A percentile compares a stretch with the other conserved stretches of the same genome.
Evolutionary conservation across 1,284 basidiomycete species (phyloP).

Genomic region (Trametes versicolor): DNA sequence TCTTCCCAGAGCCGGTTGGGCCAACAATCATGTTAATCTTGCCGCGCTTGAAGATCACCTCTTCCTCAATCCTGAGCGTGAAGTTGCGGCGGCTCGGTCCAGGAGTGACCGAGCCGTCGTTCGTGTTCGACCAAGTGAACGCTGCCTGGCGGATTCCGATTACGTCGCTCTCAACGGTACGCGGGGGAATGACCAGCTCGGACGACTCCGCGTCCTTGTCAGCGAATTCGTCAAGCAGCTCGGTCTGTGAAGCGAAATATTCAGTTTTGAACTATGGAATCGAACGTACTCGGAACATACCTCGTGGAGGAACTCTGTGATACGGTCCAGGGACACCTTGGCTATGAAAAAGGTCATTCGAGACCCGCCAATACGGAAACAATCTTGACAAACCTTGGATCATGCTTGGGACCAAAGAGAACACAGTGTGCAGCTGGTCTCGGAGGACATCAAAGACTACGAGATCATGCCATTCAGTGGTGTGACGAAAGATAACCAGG

Average conservation of each 20-base stretch:
- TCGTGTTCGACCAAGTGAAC: constrained; percentile 52
- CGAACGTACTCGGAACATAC: constrained; percentile 37
- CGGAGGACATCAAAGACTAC: constrained; percentile 34
- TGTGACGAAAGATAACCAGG: neutral
- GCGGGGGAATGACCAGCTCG: constrained; percentile 34
- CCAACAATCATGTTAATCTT: constrained; percentile 72
- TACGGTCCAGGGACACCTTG: constrained; percentile 61
- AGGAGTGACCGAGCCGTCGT: constrained; percentile 46
- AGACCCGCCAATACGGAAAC: neutral
- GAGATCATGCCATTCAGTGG: neutral
- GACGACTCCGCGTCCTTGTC: constrained; percentile 38
- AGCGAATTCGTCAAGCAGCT: constrained; percentile 58
- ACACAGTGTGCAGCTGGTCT: constrained; percentile 43
- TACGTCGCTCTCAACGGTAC: constrained; percentile 39
- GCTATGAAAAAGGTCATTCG: constrained; percentile 36
- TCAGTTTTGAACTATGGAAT: neutral
- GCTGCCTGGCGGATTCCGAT: constrained; percentile 53
- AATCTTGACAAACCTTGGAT: constrained; percentile 44
- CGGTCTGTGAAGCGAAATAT: constrained; percentile 46
- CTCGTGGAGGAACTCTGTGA: constrained; percentile 56
- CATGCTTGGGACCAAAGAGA: constrained; percentile 45
- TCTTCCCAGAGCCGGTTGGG: constrained; percentile 65
- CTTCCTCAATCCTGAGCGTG: constrained; percentile 58
- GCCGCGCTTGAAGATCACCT: constrained; percentile 65
- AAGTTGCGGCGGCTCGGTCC: constrained; percentile 51